A percentile compares a stretch with the other conserved stretches of the same genome.
phyloP scores from a whole-genome alignment of 75 land plant genomes.

The Azolla pinnata region DNA sequence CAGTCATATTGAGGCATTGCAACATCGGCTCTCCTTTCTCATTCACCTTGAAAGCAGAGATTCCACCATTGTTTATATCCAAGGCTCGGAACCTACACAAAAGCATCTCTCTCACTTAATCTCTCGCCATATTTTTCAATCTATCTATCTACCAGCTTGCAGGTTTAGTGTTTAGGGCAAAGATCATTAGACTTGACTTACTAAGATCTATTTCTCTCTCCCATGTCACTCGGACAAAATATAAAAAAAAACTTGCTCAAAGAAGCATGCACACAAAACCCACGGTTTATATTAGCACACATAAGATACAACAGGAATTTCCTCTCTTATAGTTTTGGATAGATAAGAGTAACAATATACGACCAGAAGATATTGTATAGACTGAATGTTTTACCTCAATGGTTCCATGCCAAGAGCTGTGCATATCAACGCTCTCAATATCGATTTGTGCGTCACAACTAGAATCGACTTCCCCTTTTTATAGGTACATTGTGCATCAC shows the following conservation, averaged over 20 bases:
- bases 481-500: background rate
- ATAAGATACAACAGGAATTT: no score
- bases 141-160: background rate
- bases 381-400: slow-evolving; percentile 55
- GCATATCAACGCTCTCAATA: slow-evolving; percentile 64
- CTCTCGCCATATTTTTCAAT: background rate
- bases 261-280: no score
- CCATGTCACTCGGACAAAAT: no score
- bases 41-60: slow-evolving; percentile 51
- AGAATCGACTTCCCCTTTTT: slow-evolving; percentile 59
- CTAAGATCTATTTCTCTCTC: no score
- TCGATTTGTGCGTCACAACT: slow-evolving; percentile 77
- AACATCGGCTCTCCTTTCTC: slow-evolving; percentile 69
- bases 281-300: no score
- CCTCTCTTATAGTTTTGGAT: no score
- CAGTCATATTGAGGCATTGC: slow-evolving; percentile 52
- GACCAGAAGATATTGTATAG: no score
- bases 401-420: slow-evolving; percentile 78
- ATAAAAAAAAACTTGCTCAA: no score
- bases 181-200: no score
- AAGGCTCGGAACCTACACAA: slow-evolving; percentile 59
- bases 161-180: no score
- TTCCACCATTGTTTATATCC: slow-evolving; percentile 62
- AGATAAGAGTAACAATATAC: no score
- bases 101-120: background rate